phyloP scores from a whole-genome alignment of 495 filamentous ascomycete species.

The Platismatia glauca region DNA sequence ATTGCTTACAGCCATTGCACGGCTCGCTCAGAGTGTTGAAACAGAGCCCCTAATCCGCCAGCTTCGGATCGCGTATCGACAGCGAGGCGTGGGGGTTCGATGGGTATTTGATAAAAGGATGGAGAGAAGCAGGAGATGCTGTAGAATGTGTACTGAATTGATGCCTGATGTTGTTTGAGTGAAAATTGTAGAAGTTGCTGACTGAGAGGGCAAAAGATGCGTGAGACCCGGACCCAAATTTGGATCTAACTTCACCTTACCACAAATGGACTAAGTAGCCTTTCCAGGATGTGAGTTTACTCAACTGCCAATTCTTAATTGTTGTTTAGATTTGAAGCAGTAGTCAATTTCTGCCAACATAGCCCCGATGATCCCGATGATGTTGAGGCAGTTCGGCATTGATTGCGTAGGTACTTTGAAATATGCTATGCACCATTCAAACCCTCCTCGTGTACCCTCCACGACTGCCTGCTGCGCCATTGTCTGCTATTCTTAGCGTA shows the following conservation, averaged over 20 bases:
- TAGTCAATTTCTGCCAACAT: neutral
- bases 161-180: constrained; percentile 14
- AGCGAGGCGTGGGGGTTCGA: neutral
- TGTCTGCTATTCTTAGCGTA: neutral
- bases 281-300: neutral
- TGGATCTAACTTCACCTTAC: neutral
- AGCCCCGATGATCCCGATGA: too few relatives aligned
- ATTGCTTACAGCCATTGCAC: neutral
- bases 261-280: neutral
- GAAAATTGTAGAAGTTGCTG: constrained; percentile 11
- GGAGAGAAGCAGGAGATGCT: neutral
- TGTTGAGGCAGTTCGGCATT: neutral
- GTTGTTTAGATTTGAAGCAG: neutral
- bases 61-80: neutral
- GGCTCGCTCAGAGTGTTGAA: neutral
- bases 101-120: neutral
- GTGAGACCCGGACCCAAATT: neutral
- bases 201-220: constrained; percentile 4
- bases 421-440: neutral
- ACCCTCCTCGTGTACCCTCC: neutral
- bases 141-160: constrained; percentile 1
- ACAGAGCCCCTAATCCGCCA: constrained; percentile 8
- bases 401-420: neutral
- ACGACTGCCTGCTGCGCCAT: constrained; percentile 1
- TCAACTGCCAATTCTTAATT: neutral